These are phyloP conservation scores for Globisporangium emineosum DNA, from an alignment of 352 stramenopile species.

Conservation along the genomic window DNA sequence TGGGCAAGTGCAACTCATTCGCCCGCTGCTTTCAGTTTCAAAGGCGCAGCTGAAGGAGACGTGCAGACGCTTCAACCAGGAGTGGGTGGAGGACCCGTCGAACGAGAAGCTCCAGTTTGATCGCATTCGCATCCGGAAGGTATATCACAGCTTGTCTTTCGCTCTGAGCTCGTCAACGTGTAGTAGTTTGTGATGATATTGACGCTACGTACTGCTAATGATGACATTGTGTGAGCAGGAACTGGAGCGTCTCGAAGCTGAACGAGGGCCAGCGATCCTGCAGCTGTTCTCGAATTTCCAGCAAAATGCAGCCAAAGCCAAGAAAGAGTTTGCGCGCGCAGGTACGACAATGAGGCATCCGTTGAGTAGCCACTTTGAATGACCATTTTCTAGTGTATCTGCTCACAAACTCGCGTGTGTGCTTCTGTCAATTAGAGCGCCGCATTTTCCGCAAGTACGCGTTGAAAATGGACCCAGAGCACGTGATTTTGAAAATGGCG, in stretches of 20 bases:
- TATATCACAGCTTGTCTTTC: slow-evolving; percentile 9
- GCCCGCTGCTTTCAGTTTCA: slow-evolving; percentile 54
- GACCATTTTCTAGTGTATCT: neutral
- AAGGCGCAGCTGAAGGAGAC: slow-evolving; percentile 69
- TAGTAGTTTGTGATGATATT: neutral
- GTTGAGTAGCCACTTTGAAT: neutral
- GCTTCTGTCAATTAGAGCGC: slow-evolving; percentile 28
- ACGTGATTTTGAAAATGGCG: slow-evolving; percentile 34
- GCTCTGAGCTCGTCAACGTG: neutral
- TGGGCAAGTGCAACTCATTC: slow-evolving; percentile 32
- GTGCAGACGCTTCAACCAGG: slow-evolving; percentile 63
- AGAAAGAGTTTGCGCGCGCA: slow-evolving; percentile 40
- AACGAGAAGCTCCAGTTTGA: slow-evolving; percentile 80
- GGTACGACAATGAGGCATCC: slow-evolving; percentile 20
- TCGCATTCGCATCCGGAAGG: slow-evolving; percentile 81
- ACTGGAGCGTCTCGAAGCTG: slow-evolving; percentile 40
- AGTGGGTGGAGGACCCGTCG: slow-evolving; percentile 81
- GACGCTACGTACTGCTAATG: no score
- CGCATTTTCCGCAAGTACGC: slow-evolving; percentile 46
- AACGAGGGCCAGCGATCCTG: slow-evolving; percentile 33
- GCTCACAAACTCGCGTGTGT: neutral
- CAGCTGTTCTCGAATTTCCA: slow-evolving; percentile 51
- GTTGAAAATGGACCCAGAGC: slow-evolving; percentile 16
- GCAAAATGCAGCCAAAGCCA: slow-evolving; percentile 39
- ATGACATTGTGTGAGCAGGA: slow-evolving; percentile 23